These are phyloP conservation scores for Scalesia atractyloides DNA, from an alignment of 129 eudicot genomes.

Conservation along the genomic window DNA sequence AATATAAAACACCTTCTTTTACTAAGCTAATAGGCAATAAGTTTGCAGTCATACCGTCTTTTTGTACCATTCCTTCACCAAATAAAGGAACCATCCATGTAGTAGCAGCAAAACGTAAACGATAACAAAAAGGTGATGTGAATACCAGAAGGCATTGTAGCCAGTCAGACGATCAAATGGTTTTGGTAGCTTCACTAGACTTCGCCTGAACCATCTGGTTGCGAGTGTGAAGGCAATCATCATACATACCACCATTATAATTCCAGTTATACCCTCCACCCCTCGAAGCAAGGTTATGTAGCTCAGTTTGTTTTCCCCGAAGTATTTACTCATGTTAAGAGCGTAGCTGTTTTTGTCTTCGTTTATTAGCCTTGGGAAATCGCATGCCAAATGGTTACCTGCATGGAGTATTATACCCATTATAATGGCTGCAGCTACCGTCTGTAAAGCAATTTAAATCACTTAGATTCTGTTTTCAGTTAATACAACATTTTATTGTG, in stretches of 20 bases:
- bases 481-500: neutral
- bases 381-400: constrained; percentile 92
- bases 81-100: constrained; percentile 75
- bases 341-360: constrained; percentile 43
- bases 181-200: constrained; percentile 80
- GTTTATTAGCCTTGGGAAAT: constrained; percentile 81
- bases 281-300: constrained; percentile 66
- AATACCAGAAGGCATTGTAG: constrained; percentile 97
- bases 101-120: constrained; percentile 78
- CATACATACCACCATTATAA: constrained; percentile 76
- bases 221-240: constrained; percentile 73
- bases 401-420: constrained; percentile 85
- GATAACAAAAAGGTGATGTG: constrained; percentile 82
- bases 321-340: constrained; percentile 39
- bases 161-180: constrained; percentile 91
- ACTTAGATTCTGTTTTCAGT: neutral
- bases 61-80: constrained; percentile 81
- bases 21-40: neutral
- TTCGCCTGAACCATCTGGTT: constrained; percentile 81
- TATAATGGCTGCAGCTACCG: constrained; percentile 85
- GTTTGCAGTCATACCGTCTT: constrained; percentile 65
- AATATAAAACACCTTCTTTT: neutral
- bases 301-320: constrained; percentile 57
- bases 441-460: constrained; percentile 41
- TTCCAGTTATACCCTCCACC: constrained; percentile 74